Conservation (phyloP, 2,329 filamentous ascomycete genomes). For the Aspergillus tamarii region DNA sequence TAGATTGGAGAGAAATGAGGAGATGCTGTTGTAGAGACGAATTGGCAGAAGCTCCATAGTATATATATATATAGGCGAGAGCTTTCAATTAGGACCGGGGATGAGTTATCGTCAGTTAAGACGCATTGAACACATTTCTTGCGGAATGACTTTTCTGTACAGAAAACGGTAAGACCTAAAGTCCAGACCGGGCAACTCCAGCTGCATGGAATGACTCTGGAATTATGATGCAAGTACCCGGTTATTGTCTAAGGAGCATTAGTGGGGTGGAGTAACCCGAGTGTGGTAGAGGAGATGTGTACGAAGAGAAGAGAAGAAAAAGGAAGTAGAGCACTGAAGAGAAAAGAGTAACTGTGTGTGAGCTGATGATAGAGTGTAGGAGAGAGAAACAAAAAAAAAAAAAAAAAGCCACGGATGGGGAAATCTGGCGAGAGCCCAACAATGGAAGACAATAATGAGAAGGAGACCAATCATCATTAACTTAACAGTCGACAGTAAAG, state of each 20-base stretch:
- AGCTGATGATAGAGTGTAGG: background rate
- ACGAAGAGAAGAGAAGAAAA: slow-evolving; percentile 2
- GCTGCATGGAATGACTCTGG: slow-evolving; percentile 21
- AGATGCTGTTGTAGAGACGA: slow-evolving; percentile 7
- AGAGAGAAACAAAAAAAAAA: background rate
- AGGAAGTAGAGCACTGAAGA: slow-evolving; percentile 2
- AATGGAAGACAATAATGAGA: slow-evolving; percentile 2
- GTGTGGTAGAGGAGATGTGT: background rate
- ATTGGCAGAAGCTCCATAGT: slow-evolving; percentile 22
- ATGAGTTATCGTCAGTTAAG: slow-evolving; percentile 14
- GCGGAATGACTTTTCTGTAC: slow-evolving; percentile 10
- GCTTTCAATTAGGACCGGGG: slow-evolving; percentile 18
- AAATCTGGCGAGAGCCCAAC: background rate
- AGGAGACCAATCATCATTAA: slow-evolving; percentile 1
- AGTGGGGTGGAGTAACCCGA: slow-evolving; percentile 20
- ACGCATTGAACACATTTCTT: slow-evolving; percentile 18
- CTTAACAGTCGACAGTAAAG: slow-evolving; percentile 10
- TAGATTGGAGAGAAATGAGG: slow-evolving; percentile 8
- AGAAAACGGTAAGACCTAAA: slow-evolving; percentile 17
- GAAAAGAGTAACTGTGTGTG: slow-evolving; percentile 4
- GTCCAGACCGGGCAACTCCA: slow-evolving; percentile 22
- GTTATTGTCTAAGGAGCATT: slow-evolving; percentile 20
- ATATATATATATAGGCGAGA: slow-evolving; percentile 27
- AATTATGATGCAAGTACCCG: slow-evolving; percentile 24
- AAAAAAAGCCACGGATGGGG: slow-evolving; percentile 1